phyloP scores from a whole-genome alignment of 345 rosid genomes.

The Diplotaxis tenuifolia region DNA sequence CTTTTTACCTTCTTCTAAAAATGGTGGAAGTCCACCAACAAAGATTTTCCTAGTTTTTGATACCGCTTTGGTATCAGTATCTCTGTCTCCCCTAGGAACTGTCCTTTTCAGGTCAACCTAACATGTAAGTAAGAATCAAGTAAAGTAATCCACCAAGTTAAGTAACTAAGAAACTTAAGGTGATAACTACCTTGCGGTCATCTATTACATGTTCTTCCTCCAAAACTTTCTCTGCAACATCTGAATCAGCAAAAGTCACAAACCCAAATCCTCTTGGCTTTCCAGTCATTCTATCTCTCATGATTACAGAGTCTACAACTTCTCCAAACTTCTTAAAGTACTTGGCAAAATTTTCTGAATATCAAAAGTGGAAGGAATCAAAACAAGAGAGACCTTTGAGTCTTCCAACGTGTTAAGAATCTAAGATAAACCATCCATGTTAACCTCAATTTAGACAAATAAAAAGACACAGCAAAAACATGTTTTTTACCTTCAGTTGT shows the following conservation, averaged over 20 bases:
- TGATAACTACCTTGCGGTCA: slow-evolving; percentile 45
- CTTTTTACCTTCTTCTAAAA: slow-evolving; percentile 53
- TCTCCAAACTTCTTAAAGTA: slow-evolving; percentile 67
- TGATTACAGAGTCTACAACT: slow-evolving; percentile 52
- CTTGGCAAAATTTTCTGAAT: slow-evolving; percentile 45
- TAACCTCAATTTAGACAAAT: not conserved
- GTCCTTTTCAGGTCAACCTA: slow-evolving; percentile 63
- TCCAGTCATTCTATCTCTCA: slow-evolving; percentile 57
- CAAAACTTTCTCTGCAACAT: slow-evolving; percentile 51
- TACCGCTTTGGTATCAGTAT: slow-evolving; percentile 23
- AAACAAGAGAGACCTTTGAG: slow-evolving; percentile 3
- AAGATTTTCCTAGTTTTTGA: slow-evolving; percentile 66
- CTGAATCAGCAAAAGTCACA: slow-evolving; percentile 55
- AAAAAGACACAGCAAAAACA: slow-evolving; percentile 3
- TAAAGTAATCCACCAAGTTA: slow-evolving; percentile 4
- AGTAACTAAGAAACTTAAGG: not conserved
- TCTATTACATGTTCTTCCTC: slow-evolving; percentile 56
- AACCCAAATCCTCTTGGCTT: slow-evolving; percentile 69
- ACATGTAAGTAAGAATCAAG: not conserved
- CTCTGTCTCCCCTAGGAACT: slow-evolving; percentile 57
- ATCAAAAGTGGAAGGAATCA: not conserved
- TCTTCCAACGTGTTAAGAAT: slow-evolving; percentile 12
- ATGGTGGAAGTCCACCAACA: slow-evolving; percentile 74
- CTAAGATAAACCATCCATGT: not conserved
- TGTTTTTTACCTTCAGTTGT: slow-evolving; percentile 54